These are phyloP conservation scores for Trichoderma polysporum DNA, from an alignment of 2,329 filamentous ascomycete species.

Conservation along the genomic window DNA sequence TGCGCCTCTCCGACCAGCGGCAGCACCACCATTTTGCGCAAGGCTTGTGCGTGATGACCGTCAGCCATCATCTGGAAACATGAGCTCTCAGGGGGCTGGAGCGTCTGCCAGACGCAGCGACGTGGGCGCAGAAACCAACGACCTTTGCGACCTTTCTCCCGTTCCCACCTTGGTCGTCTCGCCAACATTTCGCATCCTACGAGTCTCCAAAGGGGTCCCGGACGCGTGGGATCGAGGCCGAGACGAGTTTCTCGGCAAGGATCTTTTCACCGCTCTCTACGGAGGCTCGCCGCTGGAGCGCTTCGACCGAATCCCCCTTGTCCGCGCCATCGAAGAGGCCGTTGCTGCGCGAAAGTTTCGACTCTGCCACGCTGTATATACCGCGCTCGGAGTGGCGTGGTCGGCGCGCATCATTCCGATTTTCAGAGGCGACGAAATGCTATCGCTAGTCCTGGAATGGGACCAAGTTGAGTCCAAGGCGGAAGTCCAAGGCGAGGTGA, in stretches of 20 bases:
- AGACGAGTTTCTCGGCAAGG: slow-evolving; percentile 30
- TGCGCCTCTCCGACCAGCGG: background rate
- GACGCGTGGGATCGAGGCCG: slow-evolving; percentile 29
- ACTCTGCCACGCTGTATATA: slow-evolving; percentile 27
- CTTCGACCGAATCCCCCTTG: slow-evolving; percentile 31
- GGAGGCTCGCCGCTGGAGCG: slow-evolving; percentile 29
- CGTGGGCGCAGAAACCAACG: background rate
- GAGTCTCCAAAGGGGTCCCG: slow-evolving; percentile 32
- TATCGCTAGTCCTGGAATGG: slow-evolving; percentile 37
- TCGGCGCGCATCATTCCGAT: slow-evolving; percentile 35
- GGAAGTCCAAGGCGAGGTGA: slow-evolving; percentile 24
- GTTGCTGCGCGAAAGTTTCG: slow-evolving; percentile 29
- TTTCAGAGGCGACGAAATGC: slow-evolving; percentile 30
- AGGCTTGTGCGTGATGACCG: slow-evolving; percentile 8
- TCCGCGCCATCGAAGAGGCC: slow-evolving; percentile 32
- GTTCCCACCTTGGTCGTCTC: slow-evolving; percentile 34
- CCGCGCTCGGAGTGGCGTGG: slow-evolving; percentile 26
- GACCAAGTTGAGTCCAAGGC: slow-evolving; percentile 25
- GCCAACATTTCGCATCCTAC: slow-evolving; percentile 32
- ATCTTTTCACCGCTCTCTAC: slow-evolving; percentile 32
- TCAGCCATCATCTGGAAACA: background rate
- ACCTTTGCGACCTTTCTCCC: slow-evolving; percentile 26
- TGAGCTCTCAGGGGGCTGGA: slow-evolving; percentile 12
- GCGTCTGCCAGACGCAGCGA: background rate
- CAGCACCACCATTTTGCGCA: background rate